Evolutionary conservation across 2,329 filamentous ascomycete genomes (phyloP).

Genomic region (Cercospora sp.): DNA sequence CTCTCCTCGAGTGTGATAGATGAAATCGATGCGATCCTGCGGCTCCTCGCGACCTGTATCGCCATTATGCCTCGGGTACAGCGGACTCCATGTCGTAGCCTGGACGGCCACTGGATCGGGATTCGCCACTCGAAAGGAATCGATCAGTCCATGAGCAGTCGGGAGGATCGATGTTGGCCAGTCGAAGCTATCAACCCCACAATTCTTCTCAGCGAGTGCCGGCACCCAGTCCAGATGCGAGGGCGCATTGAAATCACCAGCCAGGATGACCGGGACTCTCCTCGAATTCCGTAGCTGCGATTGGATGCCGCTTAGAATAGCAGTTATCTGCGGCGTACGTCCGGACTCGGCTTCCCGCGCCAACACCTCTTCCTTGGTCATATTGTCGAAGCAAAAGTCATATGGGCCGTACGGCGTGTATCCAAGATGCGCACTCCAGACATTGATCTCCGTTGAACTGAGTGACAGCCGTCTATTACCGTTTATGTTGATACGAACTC

Average conservation of each 20-base stretch:
- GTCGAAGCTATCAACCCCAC: background rate
- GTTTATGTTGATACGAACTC: background rate
- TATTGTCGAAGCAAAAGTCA: background rate
- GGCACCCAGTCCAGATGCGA: slow-evolving; percentile 2
- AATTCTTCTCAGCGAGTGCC: background rate
- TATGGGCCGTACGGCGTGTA: background rate
- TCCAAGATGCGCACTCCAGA: background rate
- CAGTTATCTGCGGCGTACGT: background rate
- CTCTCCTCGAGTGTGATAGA: background rate
- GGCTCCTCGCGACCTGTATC: background rate
- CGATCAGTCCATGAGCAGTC: background rate
- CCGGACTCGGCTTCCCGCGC: background rate
- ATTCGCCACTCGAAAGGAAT: background rate
- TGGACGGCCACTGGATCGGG: background rate
- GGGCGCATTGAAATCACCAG: background rate
- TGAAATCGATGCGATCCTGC: background rate
- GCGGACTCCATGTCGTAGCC: background rate
- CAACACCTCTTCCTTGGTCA: background rate
- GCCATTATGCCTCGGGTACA: background rate
- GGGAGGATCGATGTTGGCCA: background rate
- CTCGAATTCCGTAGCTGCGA: background rate
- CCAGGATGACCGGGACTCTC: background rate
- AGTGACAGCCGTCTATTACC: background rate
- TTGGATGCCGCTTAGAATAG: background rate
- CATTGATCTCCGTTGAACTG: background rate